phyloP scores from a whole-genome alignment of 257 asterid species.

The Solanum stenotomum region DNA sequence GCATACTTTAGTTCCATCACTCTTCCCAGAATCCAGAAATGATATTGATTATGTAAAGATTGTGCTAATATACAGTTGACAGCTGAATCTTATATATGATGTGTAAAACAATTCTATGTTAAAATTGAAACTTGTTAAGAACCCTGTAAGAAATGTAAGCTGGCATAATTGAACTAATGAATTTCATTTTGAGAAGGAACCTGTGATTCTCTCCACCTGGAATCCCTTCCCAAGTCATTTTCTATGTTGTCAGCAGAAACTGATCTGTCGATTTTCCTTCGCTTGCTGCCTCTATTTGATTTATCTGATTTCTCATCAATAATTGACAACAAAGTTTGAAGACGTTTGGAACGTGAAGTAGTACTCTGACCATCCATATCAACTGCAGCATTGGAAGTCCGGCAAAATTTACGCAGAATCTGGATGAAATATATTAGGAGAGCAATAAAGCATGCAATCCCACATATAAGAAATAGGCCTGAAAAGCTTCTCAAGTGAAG shows the following conservation, averaged over 20 bases:
- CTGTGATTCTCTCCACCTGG: neutral
- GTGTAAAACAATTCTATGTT: neutral
- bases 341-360: slow-evolving; percentile 36
- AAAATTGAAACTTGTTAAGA: neutral
- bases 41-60: neutral
- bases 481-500: slow-evolving; percentile 51
- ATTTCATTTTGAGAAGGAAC: neutral
- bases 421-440: slow-evolving; percentile 46
- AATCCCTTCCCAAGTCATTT: slow-evolving; percentile 20
- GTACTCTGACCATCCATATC: slow-evolving; percentile 11
- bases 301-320: slow-evolving; percentile 62
- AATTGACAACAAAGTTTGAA: slow-evolving; percentile 47
- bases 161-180: neutral
- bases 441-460: slow-evolving; percentile 62
- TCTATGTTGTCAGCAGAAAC: slow-evolving; percentile 18
- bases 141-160: neutral
- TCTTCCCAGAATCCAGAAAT: neutral
- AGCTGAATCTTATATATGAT: neutral
- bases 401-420: slow-evolving; percentile 33
- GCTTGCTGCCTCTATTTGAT: slow-evolving; percentile 38
- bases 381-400: slow-evolving; percentile 13
- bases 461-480: slow-evolving; percentile 33
- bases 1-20: neutral
- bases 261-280: slow-evolving; percentile 52
- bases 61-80: neutral